Base-by-base conservation (phyloP, 1,139 yeast species). In the Waltiozyma solani region DNA sequence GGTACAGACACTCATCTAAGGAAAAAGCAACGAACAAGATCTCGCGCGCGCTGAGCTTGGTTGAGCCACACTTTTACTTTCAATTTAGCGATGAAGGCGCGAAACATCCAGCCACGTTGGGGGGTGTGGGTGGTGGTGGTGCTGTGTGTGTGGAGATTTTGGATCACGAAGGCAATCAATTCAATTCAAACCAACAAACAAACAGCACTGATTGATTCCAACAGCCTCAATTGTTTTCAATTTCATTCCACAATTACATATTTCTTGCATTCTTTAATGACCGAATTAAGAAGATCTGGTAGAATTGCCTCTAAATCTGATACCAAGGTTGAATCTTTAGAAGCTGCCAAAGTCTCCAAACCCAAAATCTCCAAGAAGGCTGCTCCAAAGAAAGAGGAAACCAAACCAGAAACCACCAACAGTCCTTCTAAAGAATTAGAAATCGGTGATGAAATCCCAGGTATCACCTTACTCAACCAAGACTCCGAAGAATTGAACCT, bases 361-460 rank as follows among this genome's bases (percentile, higher is more conserved):
- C 48, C 50, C 21, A 44, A 46, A 23, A 39, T 39, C 25, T 24
- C 37, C 34, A 38, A 44, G 14, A 35, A 35, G 9, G 5, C 38
- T 13, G 29, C 36, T 24, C 34, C 38, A 18, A 36, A 42, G 34
- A 33, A 24, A 15, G 21, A 15, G 14, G 29, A 38, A 26, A 37
- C 31, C 29, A 26, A 26, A n/a, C 10, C 13, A 11, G 17, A 26
- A 5, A 12, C 29, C 29, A 4, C 26, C n/a, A 66, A 61, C 47
- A 13, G 6, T 19, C 17, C 43, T 23, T 19, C 41, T 0, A 38
- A 37, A 5, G 59, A 54, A 35, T 34, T 82, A 25, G 64, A 73
- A 43, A 66, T 73, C 13, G 95, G 94, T 18, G 95, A 80, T 54
- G 56, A 58, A 17, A 69, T 87, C 36, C 96, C 96, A 6, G 77